Conservation (phyloP, 1,284 basidiomycete genomes). For the Malassezia vespertilionis region DNA sequence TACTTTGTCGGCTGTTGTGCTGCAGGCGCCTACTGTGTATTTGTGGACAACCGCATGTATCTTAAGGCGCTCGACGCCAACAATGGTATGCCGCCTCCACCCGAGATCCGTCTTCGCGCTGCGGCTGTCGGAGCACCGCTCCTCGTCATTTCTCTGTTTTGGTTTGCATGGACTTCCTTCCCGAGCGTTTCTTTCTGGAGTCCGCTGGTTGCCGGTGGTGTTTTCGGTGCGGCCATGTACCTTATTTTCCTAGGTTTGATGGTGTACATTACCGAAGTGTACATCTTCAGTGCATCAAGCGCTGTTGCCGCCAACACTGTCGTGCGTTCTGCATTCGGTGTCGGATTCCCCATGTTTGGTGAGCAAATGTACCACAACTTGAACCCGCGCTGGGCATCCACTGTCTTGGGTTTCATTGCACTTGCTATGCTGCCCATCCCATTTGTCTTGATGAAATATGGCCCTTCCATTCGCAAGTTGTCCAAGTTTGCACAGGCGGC, state of each 20-base stretch:
- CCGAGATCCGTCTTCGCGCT: constrained; percentile 34
- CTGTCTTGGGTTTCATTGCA: constrained; percentile 62
- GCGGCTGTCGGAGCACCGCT: constrained; percentile 43
- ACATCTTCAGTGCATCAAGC: constrained; percentile 52
- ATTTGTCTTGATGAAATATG: constrained; percentile 50
- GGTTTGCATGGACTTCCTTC: constrained; percentile 36
- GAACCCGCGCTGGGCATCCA: constrained; percentile 64
- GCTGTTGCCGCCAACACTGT: constrained; percentile 60
- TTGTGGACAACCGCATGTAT: constrained; percentile 36
- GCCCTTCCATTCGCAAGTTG: constrained; percentile 49
- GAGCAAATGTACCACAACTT: constrained; percentile 53
- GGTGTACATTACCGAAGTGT: constrained; percentile 53
- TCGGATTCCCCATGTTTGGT: constrained; percentile 52
- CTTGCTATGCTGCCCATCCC: constrained; percentile 63
- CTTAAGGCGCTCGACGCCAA: constrained; percentile 26
- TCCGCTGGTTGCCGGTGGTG: constrained; percentile 50
- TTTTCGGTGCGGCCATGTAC: constrained; percentile 49
- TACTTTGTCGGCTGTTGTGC: constrained; percentile 39
- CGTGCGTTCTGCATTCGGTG: constrained; percentile 57
- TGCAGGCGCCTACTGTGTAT: constrained; percentile 22
- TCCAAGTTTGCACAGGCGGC: constrained; percentile 49
- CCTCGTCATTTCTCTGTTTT: constrained; percentile 49
- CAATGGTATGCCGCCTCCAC: constrained; percentile 22
- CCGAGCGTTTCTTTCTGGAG: constrained; percentile 48
- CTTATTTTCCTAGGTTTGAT: constrained; percentile 55